Evolutionary conservation across 192 early-diverging fungal species (phyloP).

Genomic region (Entophlyctis luteolus): DNA sequence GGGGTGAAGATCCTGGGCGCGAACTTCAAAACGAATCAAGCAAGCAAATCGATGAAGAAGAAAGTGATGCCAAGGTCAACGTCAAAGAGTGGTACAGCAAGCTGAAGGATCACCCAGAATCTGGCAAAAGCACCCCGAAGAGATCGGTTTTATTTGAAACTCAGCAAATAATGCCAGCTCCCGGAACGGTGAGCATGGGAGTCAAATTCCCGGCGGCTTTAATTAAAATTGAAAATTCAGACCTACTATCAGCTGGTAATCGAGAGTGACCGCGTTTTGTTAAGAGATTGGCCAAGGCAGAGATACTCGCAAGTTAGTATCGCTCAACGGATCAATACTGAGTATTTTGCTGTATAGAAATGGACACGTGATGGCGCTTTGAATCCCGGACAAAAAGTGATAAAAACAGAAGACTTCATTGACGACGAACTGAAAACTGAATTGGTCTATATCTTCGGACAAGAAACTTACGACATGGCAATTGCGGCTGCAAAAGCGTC

Average conservation of each 20-base stretch:
- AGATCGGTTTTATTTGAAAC: constrained; percentile 11
- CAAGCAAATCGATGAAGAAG: neutral
- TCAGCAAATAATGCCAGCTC: constrained; percentile 29
- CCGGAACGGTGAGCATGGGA: constrained; percentile 9
- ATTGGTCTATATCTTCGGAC: constrained; percentile 29
- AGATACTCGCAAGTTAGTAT: constrained; percentile 18
- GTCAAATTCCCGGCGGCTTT: too few species aligned
- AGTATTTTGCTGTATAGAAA: constrained; percentile 17
- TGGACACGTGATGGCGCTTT: constrained; percentile 28
- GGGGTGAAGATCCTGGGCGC: constrained; percentile 1
- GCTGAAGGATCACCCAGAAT: neutral
- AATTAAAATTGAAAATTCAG: too few species aligned
- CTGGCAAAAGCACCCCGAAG: neutral
- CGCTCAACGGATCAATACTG: neutral
- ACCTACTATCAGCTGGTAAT: constrained; percentile 29
- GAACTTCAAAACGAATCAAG: neutral
- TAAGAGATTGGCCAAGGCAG: constrained; percentile 31
- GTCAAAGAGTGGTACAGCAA: constrained; percentile 22
- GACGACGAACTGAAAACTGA: constrained; percentile 15
- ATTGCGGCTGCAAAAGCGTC: constrained; percentile 11
- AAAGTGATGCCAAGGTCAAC: neutral
- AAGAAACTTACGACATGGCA: constrained; percentile 22
- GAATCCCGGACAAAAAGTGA: constrained; percentile 20
- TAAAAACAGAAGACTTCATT: constrained; percentile 9
- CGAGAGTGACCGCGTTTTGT: constrained; percentile 17